phyloP scores from a whole-genome alignment of 2,329 filamentous ascomycete genomes.

The Aspergillus sp. region DNA sequence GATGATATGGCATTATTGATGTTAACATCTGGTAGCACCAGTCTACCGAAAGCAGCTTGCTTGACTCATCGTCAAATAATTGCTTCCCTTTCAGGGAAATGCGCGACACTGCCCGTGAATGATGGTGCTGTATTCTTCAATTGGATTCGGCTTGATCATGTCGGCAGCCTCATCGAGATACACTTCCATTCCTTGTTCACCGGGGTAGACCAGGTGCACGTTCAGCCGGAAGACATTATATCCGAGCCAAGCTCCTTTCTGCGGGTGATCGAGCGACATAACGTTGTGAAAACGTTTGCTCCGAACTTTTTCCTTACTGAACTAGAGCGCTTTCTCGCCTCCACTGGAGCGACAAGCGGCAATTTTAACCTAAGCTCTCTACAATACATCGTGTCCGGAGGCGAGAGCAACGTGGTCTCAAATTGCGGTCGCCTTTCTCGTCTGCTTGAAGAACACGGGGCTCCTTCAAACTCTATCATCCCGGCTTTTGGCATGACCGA shows the following conservation, averaged over 20 bases:
- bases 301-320: constrained; percentile 26
- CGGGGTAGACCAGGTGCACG: constrained; percentile 20
- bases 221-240: constrained; percentile 15
- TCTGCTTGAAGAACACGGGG: neutral
- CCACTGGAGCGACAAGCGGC: no score
- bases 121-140: constrained; percentile 42
- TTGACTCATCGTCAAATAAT: constrained; percentile 47
- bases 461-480: neutral
- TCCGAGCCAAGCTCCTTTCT: constrained; percentile 43
- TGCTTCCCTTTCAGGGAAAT: constrained; percentile 43
- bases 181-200: constrained; percentile 50
- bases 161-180: constrained; percentile 52
- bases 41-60: constrained; percentile 51
- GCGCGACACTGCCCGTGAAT: constrained; percentile 22
- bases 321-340: neutral
- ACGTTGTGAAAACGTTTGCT: constrained; percentile 22
- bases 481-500: neutral
- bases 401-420: neutral
- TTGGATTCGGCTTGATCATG: constrained; percentile 57
- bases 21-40: constrained; percentile 56
- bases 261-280: constrained; percentile 40
- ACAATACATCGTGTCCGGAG: neutral
- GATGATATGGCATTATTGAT: constrained; percentile 42
- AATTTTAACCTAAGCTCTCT: neutral
- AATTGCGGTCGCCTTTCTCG: neutral